These are phyloP conservation scores for Oenanthe javanica DNA, from an alignment of 140 eudicot genomes.

Conservation along the genomic window DNA sequence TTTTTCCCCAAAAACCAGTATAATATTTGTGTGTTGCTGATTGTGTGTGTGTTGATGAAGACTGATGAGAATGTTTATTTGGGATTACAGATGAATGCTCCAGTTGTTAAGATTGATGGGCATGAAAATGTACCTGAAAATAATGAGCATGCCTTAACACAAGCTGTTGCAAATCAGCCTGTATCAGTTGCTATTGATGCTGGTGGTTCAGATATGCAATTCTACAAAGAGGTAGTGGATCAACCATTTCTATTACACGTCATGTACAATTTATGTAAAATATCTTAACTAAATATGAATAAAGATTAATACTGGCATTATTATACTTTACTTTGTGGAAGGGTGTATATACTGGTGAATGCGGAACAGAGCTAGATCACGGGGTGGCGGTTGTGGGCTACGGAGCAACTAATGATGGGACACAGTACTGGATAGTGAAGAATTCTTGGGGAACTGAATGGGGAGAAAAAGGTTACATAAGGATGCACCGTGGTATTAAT, in stretches of 20 bases:
- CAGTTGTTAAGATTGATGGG: constrained; percentile 68
- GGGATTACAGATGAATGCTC: constrained; percentile 48
- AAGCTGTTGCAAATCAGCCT: constrained; percentile 85
- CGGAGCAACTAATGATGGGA: constrained; percentile 65
- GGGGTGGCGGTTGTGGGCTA: constrained; percentile 81
- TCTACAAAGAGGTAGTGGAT: constrained; percentile 50
- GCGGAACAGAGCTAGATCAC: constrained; percentile 77
- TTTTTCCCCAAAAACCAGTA: background rate
- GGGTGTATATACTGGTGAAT: constrained; percentile 65
- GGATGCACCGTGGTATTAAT: constrained; percentile 50
- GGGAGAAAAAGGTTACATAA: constrained; percentile 86
- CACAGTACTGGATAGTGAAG: constrained; percentile 75
- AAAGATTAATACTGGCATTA: background rate
- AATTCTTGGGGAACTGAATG: constrained; percentile 80
- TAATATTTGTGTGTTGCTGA: background rate
- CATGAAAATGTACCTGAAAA: constrained; percentile 64
- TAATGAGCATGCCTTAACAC: constrained; percentile 59
- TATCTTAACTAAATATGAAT: background rate
- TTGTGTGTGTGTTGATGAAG: background rate
- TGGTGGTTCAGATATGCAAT: constrained; percentile 55
- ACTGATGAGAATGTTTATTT: background rate
- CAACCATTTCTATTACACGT: background rate
- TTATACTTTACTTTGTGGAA: constrained; percentile 9
- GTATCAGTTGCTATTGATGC: constrained; percentile 91
- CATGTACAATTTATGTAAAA: background rate